Conservation (phyloP, 345 rosid species). For the rapeseed (Brassica napus) region DNA sequence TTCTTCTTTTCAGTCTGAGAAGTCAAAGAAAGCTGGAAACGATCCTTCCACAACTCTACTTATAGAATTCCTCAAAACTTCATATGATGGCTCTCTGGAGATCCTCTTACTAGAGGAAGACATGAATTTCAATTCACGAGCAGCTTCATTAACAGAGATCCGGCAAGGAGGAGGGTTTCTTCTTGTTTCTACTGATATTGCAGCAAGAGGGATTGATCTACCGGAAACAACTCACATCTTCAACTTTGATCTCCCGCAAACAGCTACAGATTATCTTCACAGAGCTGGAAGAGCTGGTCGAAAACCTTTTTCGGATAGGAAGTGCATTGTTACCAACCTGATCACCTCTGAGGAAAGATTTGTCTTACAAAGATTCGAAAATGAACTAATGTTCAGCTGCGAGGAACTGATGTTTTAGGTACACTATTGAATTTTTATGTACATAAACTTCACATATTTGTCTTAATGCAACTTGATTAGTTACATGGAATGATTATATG, state of each 20-base stretch:
- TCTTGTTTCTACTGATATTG: constrained; percentile 90
- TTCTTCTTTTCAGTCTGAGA: constrained; percentile 70
- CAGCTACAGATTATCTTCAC: constrained; percentile 80
- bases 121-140: constrained; percentile 84
- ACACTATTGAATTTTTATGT: constrained; percentile 16
- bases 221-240: constrained; percentile 87
- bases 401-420: constrained; percentile 50
- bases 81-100: constrained; percentile 53
- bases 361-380: constrained; percentile 84
- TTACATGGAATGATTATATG: constrained; percentile 16
- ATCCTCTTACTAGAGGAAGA: constrained; percentile 72
- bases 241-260: constrained; percentile 86
- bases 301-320: constrained; percentile 79
- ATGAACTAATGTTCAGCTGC: constrained; percentile 76
- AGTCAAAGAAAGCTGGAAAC: constrained; percentile 82
- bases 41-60: constrained; percentile 61
- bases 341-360: constrained; percentile 72
- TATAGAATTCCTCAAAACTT: constrained; percentile 60
- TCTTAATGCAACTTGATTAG: not conserved
- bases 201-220: constrained; percentile 90
- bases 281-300: constrained; percentile 95
- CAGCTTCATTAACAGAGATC: constrained; percentile 75
- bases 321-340: constrained; percentile 70
- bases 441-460: constrained; percentile 13
- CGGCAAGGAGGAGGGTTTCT: constrained; percentile 78